Evolutionary conservation across 108 stramenopile species (phyloP), one percentile per base, ranked within the genome.

Genomic region (Cyclostephanos invisitatus): DNA sequence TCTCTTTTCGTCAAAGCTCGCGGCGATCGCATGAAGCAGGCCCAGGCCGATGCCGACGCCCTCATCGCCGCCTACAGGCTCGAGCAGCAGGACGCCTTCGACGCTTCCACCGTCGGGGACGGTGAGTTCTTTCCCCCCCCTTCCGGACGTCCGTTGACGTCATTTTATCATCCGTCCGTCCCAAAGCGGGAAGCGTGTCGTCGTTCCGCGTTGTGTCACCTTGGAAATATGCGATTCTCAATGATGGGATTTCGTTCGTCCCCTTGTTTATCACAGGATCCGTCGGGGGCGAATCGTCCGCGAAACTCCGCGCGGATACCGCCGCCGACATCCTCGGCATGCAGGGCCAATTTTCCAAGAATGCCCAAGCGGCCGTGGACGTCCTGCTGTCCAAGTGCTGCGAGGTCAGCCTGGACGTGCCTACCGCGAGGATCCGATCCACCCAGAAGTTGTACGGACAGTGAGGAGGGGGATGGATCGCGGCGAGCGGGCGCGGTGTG

Each of bases 11-110:
- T 53, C 25, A 51, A 18, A 92, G 94, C 89, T 35, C 92, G 95
- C 28, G 95, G 95, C 21, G 92, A 96, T 71, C 91, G 95, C 75
- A 92, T 96, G 92, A 96, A 96, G 87, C 92, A 93, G 75, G 95
- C 95, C 38, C 92, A 94, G 71, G 87, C 77, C 21, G 94, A 95
- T 68, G 91, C 90, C 32, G 87, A 92, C 64, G 86, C 86, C 48
- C 82, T 95, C 67, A 92, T 95, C 66, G 85, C 88, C 67, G 71
- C 87, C 1, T 93, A 95, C 86, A 84, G 91, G 62, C 80, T 83
- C 63, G 94, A 95, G 65, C 92, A 93, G 83, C 94, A 95, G 74
- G 89, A 91, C 51, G 91, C 91, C 76, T 95, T 95, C 85, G 90
- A 95, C 75, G 92, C 91, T 83, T 87, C 87, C 78, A 87, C 86